Evolutionary conservation across 306 rosid genomes (phyloP), one percentile per base, ranked within the genome.

Genomic region (Begonia fuchsioides): DNA sequence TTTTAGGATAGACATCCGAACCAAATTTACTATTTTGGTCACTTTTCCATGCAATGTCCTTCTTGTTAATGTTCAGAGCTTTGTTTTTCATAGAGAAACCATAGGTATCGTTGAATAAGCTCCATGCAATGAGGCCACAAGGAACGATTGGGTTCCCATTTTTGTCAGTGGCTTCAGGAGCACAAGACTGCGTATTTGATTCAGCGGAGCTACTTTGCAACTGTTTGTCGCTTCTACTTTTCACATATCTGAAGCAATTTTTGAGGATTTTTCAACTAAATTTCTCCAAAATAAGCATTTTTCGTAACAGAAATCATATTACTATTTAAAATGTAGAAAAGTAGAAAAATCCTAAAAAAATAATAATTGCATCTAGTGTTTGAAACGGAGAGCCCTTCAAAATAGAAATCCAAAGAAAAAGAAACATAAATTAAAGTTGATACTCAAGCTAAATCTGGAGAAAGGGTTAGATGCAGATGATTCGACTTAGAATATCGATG

Each of bases 61-160:
- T 77, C 76, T 83, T 82, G 85, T 52, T 77, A 62, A 87, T 73
- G 26, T 20, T 58, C 43, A 87, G 50, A 13, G 17, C 56, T 55
- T 57, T 68, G 26, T 77, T 66, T 50, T 76, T 71, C 62, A 53
- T 50, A 26, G 78, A 69, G 53, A 87, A 61, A 43, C 39, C 74
- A 57, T 75, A 87, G 1, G 93, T 87, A 74, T 87, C 96, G 51
- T 87, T 87, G 63, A 83, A 83, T 63, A 87, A 56, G 69, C 96
- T 87, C 96, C 94, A 87, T 9, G 96, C 94, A 52, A 71, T 56
- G 50, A 87, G 87, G 62, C 94, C 94, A 58, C 94, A 87, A 32
- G 94, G 96, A 54, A 87, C 93, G 63, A 87, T 77, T 43, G 81
- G 55, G 56, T 17, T 38, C 16, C 62, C 51, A 49, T 52, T 12